Evolutionary conservation across 495 filamentous ascomycete species (phyloP).

Genomic region (Xylaria venustula): DNA sequence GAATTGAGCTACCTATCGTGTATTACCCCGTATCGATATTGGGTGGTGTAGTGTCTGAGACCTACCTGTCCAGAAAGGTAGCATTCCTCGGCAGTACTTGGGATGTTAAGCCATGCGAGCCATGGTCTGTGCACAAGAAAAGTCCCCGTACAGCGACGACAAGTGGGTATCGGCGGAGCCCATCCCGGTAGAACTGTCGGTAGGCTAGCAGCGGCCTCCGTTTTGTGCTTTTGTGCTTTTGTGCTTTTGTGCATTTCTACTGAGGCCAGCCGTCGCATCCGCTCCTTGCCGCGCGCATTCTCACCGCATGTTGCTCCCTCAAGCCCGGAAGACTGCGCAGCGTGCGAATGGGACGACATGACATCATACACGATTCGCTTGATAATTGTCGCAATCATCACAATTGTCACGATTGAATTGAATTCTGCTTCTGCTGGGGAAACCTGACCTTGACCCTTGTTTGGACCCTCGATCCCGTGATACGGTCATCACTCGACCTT

Average conservation of each 20-base stretch:
- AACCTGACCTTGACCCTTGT: background rate
- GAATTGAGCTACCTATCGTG: too few relatives aligned
- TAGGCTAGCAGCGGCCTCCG: conserved; percentile 31
- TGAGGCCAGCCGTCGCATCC: conserved; percentile 14
- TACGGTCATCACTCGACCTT: background rate
- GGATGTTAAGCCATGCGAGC: too few relatives aligned
- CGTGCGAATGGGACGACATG: background rate
- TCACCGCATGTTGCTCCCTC: conserved; percentile 2
- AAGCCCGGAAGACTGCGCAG: background rate
- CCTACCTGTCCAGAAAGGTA: too few relatives aligned
- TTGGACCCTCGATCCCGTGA: conserved; percentile 3
- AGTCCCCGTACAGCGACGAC: background rate
- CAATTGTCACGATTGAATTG: too few relatives aligned
- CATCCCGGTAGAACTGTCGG: conserved; percentile 7
- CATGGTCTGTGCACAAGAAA: background rate
- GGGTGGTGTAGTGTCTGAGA: too few relatives aligned
- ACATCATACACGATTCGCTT: background rate
- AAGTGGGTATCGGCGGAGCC: background rate
- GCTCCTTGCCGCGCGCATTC: conserved; percentile 10
- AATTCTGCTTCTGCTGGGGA: background rate
- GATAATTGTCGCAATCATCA: background rate
- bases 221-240: conserved; percentile 22
- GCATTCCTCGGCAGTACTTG: too few relatives aligned
- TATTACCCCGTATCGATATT: too few relatives aligned
- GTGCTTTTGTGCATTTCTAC: background rate